Conservation (phyloP, 2,329 filamentous ascomycete species). For the Alternaria tenuissima region DNA sequence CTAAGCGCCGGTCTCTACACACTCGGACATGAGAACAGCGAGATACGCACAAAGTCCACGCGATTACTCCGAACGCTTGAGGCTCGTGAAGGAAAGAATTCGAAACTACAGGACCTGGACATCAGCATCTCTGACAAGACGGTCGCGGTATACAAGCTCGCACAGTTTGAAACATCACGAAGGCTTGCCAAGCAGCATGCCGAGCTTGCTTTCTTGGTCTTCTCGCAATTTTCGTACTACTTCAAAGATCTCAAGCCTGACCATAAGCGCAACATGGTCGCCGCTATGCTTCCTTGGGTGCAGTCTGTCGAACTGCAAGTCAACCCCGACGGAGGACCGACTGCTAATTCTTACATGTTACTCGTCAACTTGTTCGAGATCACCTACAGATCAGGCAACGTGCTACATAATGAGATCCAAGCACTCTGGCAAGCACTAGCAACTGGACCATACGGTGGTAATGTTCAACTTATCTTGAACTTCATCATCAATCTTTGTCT, state of each 20-base stretch:
- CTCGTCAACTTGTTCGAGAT: conserved; percentile 95
- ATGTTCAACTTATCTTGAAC: conserved; percentile 92
- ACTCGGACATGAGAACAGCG: conserved; percentile 87
- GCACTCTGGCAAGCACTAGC: conserved; percentile 96
- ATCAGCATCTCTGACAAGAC: conserved; percentile 99
- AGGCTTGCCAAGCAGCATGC: conserved; percentile 86
- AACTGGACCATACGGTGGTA: conserved; percentile 89
- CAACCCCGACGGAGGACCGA: conserved; percentile 90
- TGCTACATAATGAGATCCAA: conserved; percentile 94
- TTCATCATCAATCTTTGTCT: conserved; percentile 96
- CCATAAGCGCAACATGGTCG: conserved; percentile 91
- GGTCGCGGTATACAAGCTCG: conserved; percentile 95
- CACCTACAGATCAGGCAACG: conserved; percentile 88
- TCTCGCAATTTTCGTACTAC: conserved; percentile 93
- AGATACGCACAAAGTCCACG: conserved; percentile 87
- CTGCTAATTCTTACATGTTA: conserved; percentile 90
- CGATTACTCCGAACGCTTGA: conserved; percentile 82
- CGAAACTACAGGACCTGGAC: conserved; percentile 95
- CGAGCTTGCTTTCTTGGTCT: conserved; percentile 89
- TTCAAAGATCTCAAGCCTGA: conserved; percentile 87
- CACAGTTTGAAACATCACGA: conserved; percentile 96
- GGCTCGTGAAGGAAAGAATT: conserved; percentile 81
- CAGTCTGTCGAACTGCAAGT: conserved; percentile 92
- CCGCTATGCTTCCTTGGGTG: conserved; percentile 94
- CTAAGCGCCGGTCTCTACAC: conserved; percentile 89